Conservation (phyloP, 2,329 filamentous ascomycete genomes). For the Macrophomina phaseolina region DNA sequence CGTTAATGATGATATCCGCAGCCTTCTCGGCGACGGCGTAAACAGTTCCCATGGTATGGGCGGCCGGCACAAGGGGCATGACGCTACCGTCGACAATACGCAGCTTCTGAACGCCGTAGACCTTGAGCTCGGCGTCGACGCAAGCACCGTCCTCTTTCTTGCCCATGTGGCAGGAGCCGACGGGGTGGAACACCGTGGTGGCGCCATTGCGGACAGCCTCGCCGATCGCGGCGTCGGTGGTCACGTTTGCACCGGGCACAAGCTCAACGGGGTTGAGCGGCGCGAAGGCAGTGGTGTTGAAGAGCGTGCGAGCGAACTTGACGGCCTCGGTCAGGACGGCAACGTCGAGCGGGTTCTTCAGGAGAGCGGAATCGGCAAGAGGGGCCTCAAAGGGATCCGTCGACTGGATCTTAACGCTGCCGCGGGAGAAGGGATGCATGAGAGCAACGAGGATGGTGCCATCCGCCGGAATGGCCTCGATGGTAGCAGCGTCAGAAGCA, state of each 20-base stretch:
- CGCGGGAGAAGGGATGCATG: constrained; percentile 34
- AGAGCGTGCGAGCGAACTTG: constrained; percentile 32
- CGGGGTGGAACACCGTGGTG: constrained; percentile 39
- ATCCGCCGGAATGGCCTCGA: constrained; percentile 15
- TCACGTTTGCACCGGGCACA: constrained; percentile 33
- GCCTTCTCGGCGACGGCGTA: constrained; percentile 36
- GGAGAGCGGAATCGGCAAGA: constrained; percentile 25
- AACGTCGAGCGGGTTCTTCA: constrained; percentile 36
- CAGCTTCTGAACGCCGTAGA: constrained; percentile 36
- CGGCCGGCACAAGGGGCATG: constrained; percentile 30
- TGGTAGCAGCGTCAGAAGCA: constrained; percentile 12
- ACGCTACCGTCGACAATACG: constrained; percentile 35
- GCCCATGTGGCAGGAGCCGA: constrained; percentile 39
- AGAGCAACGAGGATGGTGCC: constrained; percentile 11
- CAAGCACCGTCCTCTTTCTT: constrained; percentile 37
- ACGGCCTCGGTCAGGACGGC: constrained; percentile 35
- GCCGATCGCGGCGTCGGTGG: constrained; percentile 35
- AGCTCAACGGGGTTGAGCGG: constrained; percentile 35
- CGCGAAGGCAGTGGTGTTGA: constrained; percentile 28
- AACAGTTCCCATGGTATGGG: constrained; percentile 28
- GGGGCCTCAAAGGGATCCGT: constrained; percentile 16
- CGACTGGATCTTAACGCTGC: constrained; percentile 33
- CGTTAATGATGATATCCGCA: constrained; percentile 9
- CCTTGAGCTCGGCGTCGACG: constrained; percentile 36
- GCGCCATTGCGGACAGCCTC: constrained; percentile 31